These are phyloP conservation scores for Sphagnum tenellum DNA, from an alignment of 225 moss, liverwort and hornwort species.

Conservation along the genomic window DNA sequence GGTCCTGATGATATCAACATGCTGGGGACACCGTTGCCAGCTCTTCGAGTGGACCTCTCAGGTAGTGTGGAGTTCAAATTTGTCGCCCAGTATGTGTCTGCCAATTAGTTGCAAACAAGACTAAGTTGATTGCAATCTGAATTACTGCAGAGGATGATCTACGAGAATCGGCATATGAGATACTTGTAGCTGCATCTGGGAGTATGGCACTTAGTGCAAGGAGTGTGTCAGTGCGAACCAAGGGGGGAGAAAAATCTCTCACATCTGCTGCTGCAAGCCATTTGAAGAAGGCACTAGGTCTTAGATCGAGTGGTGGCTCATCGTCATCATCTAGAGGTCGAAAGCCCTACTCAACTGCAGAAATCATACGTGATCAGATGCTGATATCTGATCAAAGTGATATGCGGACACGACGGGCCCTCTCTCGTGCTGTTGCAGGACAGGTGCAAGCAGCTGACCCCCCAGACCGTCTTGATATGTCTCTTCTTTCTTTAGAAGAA, in stretches of 20 bases:
- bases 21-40: too few species aligned
- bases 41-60: too few species aligned
- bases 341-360: conserved; percentile 22
- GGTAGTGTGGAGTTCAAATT: too few species aligned
- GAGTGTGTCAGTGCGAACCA: not conserved
- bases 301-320: conserved; percentile 28
- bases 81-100: too few species aligned
- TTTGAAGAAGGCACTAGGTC: conserved; percentile 48
- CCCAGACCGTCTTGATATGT: not conserved
- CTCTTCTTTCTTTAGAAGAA: not conserved
- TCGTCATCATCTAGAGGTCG: conserved; percentile 35
- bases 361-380: conserved; percentile 38
- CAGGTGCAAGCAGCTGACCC: conserved; percentile 16
- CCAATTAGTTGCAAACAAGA: too few species aligned
- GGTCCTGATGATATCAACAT: too few species aligned
- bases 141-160: conserved; percentile 61
- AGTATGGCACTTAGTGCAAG: conserved; percentile 52
- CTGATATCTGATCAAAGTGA: conserved; percentile 37
- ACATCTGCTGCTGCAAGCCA: conserved; percentile 52
- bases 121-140: too few species aligned
- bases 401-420: conserved; percentile 33
- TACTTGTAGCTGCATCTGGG: conserved; percentile 79
- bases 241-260: conserved; percentile 18
- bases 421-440: conserved; percentile 44
- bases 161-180: conserved; percentile 82